Percentiles rank a stretch among this genome's conserved stretches.
Conservation (phyloP, 371 early-diverging fungal species). For the Circinella umbellata region DNA sequence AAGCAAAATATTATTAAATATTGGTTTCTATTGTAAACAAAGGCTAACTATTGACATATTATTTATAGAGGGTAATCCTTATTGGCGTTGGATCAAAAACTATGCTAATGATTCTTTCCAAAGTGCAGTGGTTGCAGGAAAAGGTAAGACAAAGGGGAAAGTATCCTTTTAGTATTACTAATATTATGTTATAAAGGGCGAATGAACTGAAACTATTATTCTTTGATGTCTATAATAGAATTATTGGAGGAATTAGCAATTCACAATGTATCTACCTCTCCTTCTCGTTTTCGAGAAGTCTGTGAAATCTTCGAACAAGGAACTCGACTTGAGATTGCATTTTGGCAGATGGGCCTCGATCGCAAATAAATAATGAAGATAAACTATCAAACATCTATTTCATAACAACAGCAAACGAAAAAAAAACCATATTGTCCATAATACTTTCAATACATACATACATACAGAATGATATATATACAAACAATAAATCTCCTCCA, state of each 20-base stretch:
- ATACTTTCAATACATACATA: too few species aligned
- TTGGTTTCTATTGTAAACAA: too few species aligned
- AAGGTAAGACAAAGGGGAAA: slow-evolving; percentile 40
- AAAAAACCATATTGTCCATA: too few species aligned
- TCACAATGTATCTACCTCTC: slow-evolving; percentile 54
- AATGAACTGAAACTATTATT: background rate
- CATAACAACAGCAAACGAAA: too few species aligned
- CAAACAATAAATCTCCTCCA: too few species aligned
- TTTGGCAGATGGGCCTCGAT: slow-evolving; percentile 75
- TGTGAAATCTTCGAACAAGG: slow-evolving; percentile 75
- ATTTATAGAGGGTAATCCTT: slow-evolving; percentile 68
- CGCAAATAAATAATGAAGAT: slow-evolving; percentile 13
- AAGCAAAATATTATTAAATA: too few species aligned
- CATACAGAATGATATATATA: too few species aligned
- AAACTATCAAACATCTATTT: background rate
- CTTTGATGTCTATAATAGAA: slow-evolving; percentile 26
- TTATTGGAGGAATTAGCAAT: slow-evolving; percentile 55
- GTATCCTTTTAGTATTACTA: too few species aligned
- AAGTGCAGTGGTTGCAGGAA: slow-evolving; percentile 63
- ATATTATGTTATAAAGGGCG: too few species aligned
- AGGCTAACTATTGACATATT: too few species aligned
- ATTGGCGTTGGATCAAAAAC: slow-evolving; percentile 81
- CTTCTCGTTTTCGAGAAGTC: slow-evolving; percentile 61
- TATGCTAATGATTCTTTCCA: slow-evolving; percentile 75
- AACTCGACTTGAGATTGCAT: slow-evolving; percentile 68